Percentiles rank a stretch among this genome's conserved stretches.
Conservation (phyloP, 164 flowering plant species). For the Berberis vulgaris region DNA sequence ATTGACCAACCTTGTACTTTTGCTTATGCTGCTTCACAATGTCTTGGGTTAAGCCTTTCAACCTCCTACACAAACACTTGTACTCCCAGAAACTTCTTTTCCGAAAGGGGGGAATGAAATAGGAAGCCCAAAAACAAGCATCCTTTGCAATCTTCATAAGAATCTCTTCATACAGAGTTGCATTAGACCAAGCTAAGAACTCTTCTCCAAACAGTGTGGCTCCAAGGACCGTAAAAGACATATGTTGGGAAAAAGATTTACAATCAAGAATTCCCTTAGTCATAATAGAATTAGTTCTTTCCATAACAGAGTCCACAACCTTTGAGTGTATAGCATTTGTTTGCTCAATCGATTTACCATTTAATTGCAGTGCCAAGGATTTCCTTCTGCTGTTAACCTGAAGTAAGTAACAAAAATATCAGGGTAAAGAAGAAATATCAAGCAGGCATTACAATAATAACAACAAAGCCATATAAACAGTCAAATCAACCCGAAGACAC, state of each 20-base stretch:
- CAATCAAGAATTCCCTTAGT: constrained; percentile 33
- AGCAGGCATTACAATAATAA: too few species aligned
- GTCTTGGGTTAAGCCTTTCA: constrained; percentile 49
- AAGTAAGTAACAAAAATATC: not conserved
- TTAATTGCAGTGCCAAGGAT: constrained; percentile 31
- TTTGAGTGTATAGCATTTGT: constrained; percentile 26
- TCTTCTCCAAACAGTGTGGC: constrained; percentile 51
- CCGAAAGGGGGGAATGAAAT: constrained; percentile 54
- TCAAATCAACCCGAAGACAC: too few species aligned
- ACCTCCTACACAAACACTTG: constrained; percentile 31
- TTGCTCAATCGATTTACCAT: constrained; percentile 30
- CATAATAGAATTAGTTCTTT: constrained; percentile 22
- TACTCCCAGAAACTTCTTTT: constrained; percentile 53
- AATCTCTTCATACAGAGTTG: constrained; percentile 44
- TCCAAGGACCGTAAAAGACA: constrained; percentile 51
- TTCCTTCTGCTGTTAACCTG: constrained; percentile 45
- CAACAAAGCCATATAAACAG: too few species aligned
- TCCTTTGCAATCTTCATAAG: constrained; percentile 53
- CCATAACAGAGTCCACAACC: constrained; percentile 32
- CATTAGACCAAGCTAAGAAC: constrained; percentile 51
- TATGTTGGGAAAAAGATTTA: constrained; percentile 42
- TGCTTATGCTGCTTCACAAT: constrained; percentile 20
- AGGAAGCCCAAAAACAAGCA: constrained; percentile 65
- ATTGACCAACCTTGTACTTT: constrained; percentile 6
- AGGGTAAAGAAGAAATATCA: not conserved